Evolutionary conservation across 805 yeast genomes (phyloP).

Genomic region (Torulaspora microellipsoides): DNA sequence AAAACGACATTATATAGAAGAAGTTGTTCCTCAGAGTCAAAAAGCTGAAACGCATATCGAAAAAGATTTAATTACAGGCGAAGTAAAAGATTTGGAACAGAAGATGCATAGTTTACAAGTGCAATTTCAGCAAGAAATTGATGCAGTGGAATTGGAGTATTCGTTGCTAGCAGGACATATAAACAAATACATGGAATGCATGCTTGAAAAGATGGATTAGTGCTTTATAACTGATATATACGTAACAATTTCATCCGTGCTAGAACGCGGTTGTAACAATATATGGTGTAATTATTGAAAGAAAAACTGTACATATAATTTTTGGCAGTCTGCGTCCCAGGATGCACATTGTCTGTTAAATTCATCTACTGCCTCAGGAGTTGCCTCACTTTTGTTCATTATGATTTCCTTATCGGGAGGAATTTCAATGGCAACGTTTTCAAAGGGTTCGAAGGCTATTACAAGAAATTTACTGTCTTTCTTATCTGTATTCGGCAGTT

Average conservation of each 20-base stretch:
- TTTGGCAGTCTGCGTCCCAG: constrained; percentile 68
- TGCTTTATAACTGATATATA: no score
- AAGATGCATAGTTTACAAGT: constrained; percentile 36
- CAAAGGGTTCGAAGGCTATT: constrained; percentile 87
- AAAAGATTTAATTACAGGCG: constrained; percentile 35
- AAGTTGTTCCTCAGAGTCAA: constrained; percentile 46
- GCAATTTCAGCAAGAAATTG: constrained; percentile 49
- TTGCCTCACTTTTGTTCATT: constrained; percentile 36
- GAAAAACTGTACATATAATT: constrained; percentile 67
- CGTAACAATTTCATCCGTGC: no score
- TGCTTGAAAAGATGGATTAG: constrained; percentile 20
- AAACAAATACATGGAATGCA: constrained; percentile 39
- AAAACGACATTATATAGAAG: constrained; percentile 43
- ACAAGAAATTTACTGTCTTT: constrained; percentile 55
- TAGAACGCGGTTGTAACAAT: background rate
- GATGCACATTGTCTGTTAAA: constrained; percentile 48
- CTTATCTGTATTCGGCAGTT: constrained; percentile 51
- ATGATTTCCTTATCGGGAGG: constrained; percentile 50
- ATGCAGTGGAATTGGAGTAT: constrained; percentile 49
- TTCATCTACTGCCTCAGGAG: constrained; percentile 34
- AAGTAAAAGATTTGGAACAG: constrained; percentile 34
- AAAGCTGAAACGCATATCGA: constrained; percentile 46
- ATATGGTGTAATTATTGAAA: constrained; percentile 31
- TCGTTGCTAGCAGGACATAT: constrained; percentile 53
- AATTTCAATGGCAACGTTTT: constrained; percentile 69